Conservation (phyloP, 1,284 basidiomycete genomes). For the Ceratobasidium sp. region DNA sequence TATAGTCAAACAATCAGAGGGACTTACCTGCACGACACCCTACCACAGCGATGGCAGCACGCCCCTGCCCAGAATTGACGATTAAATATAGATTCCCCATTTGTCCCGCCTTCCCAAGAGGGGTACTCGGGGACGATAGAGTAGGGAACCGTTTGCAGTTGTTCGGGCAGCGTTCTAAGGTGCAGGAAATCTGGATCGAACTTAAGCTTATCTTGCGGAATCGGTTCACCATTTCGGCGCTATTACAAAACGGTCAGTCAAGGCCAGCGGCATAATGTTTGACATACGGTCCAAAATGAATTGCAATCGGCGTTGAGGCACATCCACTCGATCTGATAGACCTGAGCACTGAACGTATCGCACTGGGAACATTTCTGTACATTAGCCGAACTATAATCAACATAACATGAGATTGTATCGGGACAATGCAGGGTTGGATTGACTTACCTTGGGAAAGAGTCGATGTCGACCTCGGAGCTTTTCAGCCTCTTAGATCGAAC, state of each 20-base stretch:
- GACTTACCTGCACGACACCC: conserved; percentile 31
- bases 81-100: conserved; percentile 35
- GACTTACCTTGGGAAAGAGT: conserved; percentile 19
- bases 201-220: neutral
- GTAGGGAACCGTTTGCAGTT: conserved; percentile 24
- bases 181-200: conserved; percentile 25
- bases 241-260: neutral
- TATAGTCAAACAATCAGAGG: neutral
- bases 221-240: neutral
- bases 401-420: neutral
- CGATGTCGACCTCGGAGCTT: neutral
- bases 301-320: conserved; percentile 37
- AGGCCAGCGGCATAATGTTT: neutral
- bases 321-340: conserved; percentile 11
- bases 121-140: conserved; percentile 36
- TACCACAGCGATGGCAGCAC: conserved; percentile 30
- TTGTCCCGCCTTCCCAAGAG: conserved; percentile 21
- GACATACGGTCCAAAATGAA: conserved; percentile 27
- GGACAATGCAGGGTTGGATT: neutral
- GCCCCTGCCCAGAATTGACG: conserved; percentile 38
- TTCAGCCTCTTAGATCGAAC: neutral
- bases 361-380: conserved; percentile 5
- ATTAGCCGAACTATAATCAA: neutral
- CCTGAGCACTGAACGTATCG: conserved; percentile 15
- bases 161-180: conserved; percentile 17